Evolutionary conservation across 371 early-diverging fungal species (phyloP), one percentile per base, ranked within the genome.

Genomic region (Actinomortierella wolfii): DNA sequence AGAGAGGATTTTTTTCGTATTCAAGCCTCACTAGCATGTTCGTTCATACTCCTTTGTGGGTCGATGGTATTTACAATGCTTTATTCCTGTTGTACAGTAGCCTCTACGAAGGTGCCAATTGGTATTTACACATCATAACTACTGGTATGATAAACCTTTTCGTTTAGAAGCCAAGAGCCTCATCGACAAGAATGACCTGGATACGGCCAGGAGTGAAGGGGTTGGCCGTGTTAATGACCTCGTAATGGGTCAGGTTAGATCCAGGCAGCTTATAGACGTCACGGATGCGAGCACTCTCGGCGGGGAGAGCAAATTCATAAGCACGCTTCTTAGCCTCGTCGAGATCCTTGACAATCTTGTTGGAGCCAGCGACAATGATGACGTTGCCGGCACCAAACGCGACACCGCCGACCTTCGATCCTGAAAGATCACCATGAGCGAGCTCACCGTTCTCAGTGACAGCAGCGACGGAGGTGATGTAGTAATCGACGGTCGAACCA

Each of bases 271-370:
- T 67, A 24, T 78, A 78, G 40, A 71, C 68, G 28, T 68, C 59
- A 20, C 78, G 67, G 9, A 61, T 67, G 44, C 79, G 79, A 21
- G 79, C 79, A 43, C 64, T 64, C 61, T 79, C 79, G 15, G 65
- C 61, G 43, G 64, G 54, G 28, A 61, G 54, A 17, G 69, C 56
- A 40, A 62, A 79, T 64, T 79, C 75, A 45, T 45, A 25, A 29
- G 69, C 61, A 15, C 79, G 78, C 51, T 58, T 64, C 46, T 43
- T 23, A 17, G 76, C 78, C 34, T 62, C 79, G 1, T 53, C 62
- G 45, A 64, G 59, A 51, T 71, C 67, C 59, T 77, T 68, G 51
- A 79, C 79, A 51, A 79, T 79, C 67, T 79, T 79, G 62, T 79
- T 74, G 61, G 79, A 56, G 39, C 79, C 79, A 43, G 48, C 61